phyloP scores from a whole-genome alignment of 176 grass and related monocot species.

The Neostapfia colusana region DNA sequence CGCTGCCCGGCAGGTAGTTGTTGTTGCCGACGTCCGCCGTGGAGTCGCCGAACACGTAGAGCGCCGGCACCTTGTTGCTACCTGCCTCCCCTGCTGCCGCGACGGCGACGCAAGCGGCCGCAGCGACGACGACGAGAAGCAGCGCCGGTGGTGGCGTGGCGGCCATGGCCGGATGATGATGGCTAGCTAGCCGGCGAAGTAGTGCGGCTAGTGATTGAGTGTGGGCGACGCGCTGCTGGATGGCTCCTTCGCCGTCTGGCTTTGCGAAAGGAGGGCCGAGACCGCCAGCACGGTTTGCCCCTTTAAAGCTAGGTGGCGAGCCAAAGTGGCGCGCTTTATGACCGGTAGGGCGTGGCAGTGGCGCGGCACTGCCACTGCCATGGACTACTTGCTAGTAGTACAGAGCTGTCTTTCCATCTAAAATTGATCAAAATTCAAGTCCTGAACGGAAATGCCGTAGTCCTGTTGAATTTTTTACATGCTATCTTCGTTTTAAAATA shows the following conservation, averaged over 20 bases:
- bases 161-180: constrained; percentile 29
- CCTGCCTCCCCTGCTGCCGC: neutral
- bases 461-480: neutral
- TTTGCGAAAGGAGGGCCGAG: constrained; percentile 50
- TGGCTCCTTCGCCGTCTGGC: constrained; percentile 9
- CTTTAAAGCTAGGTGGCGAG: constrained; percentile 48
- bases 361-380: constrained; percentile 34
- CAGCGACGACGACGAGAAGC: neutral
- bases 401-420: neutral
- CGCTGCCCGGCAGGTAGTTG: constrained; percentile 52
- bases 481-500: too few species aligned
- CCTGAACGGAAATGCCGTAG: neutral
- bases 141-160: neutral
- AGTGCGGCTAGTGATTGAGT: neutral
- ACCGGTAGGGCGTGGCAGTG: constrained; percentile 9
- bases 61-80: constrained; percentile 37
- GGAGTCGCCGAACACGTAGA: constrained; percentile 66
- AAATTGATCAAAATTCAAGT: neutral
- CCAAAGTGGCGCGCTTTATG: constrained; percentile 41
- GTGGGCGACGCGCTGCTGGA: neutral
- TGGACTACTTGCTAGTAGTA: neutral
- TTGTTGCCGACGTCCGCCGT: constrained; percentile 67
- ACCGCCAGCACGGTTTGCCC: neutral
- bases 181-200: neutral
- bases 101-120: neutral